A percentile compares a stretch with the other conserved stretches of the same genome.
phyloP scores from a whole-genome alignment of 2,329 filamentous ascomycete genomes.

The Tolypocladium endophyticum region DNA sequence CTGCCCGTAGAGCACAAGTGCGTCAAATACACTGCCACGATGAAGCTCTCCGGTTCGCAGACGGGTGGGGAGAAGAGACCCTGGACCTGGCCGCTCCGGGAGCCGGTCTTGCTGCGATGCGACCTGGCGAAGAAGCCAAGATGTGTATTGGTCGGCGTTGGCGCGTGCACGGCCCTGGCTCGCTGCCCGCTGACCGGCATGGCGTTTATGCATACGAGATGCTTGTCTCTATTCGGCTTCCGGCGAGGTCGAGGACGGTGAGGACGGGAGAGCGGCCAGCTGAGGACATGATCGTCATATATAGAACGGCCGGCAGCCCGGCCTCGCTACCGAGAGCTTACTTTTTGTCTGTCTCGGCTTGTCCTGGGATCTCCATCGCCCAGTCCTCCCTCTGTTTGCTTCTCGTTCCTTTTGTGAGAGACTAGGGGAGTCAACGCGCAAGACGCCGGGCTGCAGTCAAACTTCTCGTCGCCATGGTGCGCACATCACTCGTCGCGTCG shows the following conservation, averaged over 20 bases:
- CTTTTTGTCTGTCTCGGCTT: neutral
- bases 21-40: neutral
- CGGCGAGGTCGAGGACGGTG: neutral
- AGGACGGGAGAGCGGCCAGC: neutral
- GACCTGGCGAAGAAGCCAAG: neutral
- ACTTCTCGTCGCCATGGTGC: conserved; percentile 4
- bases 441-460: neutral
- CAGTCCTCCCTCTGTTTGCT: neutral
- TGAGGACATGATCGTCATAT: neutral
- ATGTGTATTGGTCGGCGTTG: neutral
- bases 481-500: conserved; percentile 7
- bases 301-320: neutral
- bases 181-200: neutral
- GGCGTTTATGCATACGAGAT: neutral
- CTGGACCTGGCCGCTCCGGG: neutral
- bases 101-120: neutral
- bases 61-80: neutral
- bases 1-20: neutral
- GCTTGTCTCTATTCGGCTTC: neutral
- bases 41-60: neutral
- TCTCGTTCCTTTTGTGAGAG: neutral
- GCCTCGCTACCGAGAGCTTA: neutral
- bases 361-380: neutral
- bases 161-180: neutral
- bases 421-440: neutral